Percentiles rank a stretch among this genome's conserved stretches.
These are phyloP conservation scores for Salix suchowensis DNA, from an alignment of 345 rosid species.

Conservation along the genomic window DNA sequence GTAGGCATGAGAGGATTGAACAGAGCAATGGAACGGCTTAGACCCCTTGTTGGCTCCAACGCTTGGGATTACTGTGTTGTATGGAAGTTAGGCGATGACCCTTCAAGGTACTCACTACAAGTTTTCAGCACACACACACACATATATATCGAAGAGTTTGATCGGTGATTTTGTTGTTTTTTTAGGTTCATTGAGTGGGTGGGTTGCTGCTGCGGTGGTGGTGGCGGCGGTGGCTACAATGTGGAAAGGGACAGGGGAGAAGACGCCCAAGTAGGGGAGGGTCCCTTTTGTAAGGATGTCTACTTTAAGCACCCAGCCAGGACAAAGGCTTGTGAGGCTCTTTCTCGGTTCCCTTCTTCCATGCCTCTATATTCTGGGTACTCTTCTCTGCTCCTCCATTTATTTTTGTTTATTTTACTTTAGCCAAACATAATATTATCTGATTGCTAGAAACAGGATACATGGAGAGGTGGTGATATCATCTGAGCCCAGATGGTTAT, in stretches of 20 bases:
- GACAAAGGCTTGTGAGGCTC: conserved; percentile 64
- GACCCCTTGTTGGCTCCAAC: conserved; percentile 60
- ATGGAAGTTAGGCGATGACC: conserved; percentile 80
- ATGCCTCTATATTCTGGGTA: conserved; percentile 83
- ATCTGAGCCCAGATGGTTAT: conserved; percentile 55
- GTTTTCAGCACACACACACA: too few species aligned
- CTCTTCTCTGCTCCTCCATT: background rate
- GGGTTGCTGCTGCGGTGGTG: conserved; percentile 71
- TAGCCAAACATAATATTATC: background rate
- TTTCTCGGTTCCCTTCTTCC: conserved; percentile 49
- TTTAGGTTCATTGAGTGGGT: conserved; percentile 74
- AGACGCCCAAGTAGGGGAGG: conserved; percentile 7
- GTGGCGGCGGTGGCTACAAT: conserved; percentile 25
- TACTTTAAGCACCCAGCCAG: conserved; percentile 38
- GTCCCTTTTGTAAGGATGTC: conserved; percentile 55
- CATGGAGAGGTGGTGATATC: conserved; percentile 78
- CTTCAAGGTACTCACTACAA: conserved; percentile 48
- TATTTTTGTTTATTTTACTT: background rate
- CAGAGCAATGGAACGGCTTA: conserved; percentile 55
- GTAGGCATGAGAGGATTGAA: conserved; percentile 46
- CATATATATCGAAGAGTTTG: background rate
- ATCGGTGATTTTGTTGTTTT: background rate
- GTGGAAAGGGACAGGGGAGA: conserved; percentile 33
- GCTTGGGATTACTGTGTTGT: conserved; percentile 79
- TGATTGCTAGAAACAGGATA: conserved; percentile 38